Evolutionary conservation across 2,329 filamentous ascomycete species (phyloP), one percentile per base, ranked within the genome.

Genomic region (Penicillium freii): DNA sequence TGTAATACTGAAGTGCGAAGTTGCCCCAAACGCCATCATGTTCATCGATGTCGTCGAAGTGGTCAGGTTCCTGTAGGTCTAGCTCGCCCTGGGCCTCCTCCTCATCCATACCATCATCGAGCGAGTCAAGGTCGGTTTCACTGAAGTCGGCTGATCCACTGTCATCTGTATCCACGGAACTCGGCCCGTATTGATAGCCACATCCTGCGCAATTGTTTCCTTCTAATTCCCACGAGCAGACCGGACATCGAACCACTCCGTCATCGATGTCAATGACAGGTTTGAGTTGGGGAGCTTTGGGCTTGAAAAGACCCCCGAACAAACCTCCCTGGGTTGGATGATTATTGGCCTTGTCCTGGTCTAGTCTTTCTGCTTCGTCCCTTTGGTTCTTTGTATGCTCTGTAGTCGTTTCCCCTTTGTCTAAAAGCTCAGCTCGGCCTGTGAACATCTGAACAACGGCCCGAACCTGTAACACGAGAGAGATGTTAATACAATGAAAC

Each of bases 381-480:
- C 78, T 78, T 62, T 82, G 82, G 70, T 81, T 81, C 62, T 78
- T 73, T 29, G 72, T 70, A 69, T 89, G 86, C 66, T 88, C 83
- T 46, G 84, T 82, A 4, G 82, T 76, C 2, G 84, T 86, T 71
- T 89, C 87, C 45, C 84, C 85, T 42, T 81, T 75, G 39, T 87
- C 84, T 54, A 89, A 75, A 40, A 89, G 76, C 67, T 88, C 85
- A 34, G 77, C 77, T 54, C 84, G 81, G 61, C 77, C 80, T 40
- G 83, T 81, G 71, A 89, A 87, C 60, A 87, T 77, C 58, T 84
- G 79, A 25, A 86, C 84, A 71, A 89, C 81, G 57, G 88, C 83
- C 56, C 86, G 82, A 52, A 89, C 80, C 83, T 85, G 63, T 17
- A 23, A 46, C 25, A 48, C 17, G 42, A 63, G 38, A 63, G 45